These are phyloP conservation scores for Suhomyces bolitotheri DNA, from an alignment of 1,139 yeast species.

Conservation along the genomic window DNA sequence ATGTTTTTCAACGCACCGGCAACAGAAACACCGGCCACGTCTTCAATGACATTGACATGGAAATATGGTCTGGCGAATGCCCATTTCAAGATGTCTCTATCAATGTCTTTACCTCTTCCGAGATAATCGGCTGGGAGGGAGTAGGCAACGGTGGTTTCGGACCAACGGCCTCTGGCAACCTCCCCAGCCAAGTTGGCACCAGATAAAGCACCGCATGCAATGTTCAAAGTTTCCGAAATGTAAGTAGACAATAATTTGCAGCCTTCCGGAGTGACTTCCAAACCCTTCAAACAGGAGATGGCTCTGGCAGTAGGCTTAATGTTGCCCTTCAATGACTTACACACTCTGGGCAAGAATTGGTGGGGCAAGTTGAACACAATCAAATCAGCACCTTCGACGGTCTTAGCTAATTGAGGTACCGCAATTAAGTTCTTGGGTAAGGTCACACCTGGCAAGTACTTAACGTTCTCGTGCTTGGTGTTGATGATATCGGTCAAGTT, in stretches of 20 bases:
- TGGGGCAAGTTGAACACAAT: constrained; percentile 51
- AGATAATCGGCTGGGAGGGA: constrained; percentile 39
- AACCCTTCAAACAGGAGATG: constrained; percentile 50
- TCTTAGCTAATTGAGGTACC: constrained; percentile 38
- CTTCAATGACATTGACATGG: constrained; percentile 49
- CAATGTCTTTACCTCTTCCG: constrained; percentile 47
- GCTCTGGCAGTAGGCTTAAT: constrained; percentile 43
- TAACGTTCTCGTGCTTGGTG: constrained; percentile 46
- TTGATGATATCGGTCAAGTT: constrained; percentile 49
- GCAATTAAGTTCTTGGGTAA: constrained; percentile 48
- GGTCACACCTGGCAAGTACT: constrained; percentile 45
- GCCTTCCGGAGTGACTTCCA: constrained; percentile 47
- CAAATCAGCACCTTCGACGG: constrained; percentile 46
- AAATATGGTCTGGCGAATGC: constrained; percentile 51
- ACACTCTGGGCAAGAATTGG: constrained; percentile 45
- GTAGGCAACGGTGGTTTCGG: constrained; percentile 52
- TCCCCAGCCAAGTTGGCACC: constrained; percentile 54
- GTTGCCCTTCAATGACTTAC: constrained; percentile 41
- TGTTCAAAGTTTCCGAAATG: constrained; percentile 46
- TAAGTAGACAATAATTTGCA: constrained; percentile 46
- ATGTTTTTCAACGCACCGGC: constrained; percentile 52
- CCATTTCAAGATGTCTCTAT: constrained; percentile 40
- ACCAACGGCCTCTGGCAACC: constrained; percentile 50
- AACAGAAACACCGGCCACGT: constrained; percentile 51
- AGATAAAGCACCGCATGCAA: constrained; percentile 47